These are phyloP conservation scores for Linanthus parryae DNA, from an alignment of 148 eudicot genomes.

Conservation along the genomic window DNA sequence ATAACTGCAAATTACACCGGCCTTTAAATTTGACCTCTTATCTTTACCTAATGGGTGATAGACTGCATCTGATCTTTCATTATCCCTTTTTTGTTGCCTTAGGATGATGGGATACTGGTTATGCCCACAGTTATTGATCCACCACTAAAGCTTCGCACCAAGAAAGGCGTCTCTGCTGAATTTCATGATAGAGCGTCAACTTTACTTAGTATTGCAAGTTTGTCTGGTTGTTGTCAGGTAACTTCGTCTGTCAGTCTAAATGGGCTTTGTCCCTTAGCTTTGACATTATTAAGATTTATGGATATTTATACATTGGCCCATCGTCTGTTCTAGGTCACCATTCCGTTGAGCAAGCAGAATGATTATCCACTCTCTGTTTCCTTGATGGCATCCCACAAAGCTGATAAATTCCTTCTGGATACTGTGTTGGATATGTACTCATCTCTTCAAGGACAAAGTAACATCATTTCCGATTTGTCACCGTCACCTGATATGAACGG, in stretches of 20 bases:
- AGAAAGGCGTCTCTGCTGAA: constrained; percentile 41
- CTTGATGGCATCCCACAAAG: constrained; percentile 69
- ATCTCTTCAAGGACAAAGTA: constrained; percentile 55
- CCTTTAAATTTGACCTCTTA: no score
- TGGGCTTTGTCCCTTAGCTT: no score
- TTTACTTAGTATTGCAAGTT: constrained; percentile 64
- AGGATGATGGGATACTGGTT: constrained; percentile 83
- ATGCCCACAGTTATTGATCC: constrained; percentile 72
- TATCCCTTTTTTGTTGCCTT: constrained; percentile 10
- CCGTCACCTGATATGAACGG: constrained; percentile 47
- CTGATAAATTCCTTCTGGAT: constrained; percentile 86
- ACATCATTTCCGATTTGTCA: constrained; percentile 30
- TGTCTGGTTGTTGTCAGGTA: constrained; percentile 99
- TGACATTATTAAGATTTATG: no score
- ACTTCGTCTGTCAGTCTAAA: neutral
- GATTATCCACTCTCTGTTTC: constrained; percentile 65
- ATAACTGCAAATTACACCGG: no score
- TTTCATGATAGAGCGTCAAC: constrained; percentile 56
- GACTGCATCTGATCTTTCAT: constrained; percentile 4
- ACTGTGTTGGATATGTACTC: constrained; percentile 71
- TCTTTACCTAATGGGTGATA: no score
- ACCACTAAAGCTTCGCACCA: constrained; percentile 51
- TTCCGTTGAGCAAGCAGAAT: constrained; percentile 69
- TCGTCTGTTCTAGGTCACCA: constrained; percentile 38
- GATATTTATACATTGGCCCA: neutral